Base-by-base conservation (phyloP, 2,329 filamentous ascomycete genomes). In the Colletotrichum spaethianum region DNA sequence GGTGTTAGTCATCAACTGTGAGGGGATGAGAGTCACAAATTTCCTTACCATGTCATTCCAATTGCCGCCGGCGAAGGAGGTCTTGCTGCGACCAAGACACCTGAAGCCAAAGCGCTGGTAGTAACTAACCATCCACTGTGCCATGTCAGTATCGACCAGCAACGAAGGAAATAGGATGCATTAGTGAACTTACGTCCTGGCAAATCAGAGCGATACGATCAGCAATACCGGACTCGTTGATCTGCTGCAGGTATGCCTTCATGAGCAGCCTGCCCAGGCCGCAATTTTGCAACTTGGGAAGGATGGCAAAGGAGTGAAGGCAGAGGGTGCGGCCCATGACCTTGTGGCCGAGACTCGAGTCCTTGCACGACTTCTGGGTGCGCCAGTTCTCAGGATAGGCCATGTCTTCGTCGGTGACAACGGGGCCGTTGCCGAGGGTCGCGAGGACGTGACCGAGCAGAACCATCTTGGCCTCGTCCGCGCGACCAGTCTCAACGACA, bases 281-380 rank as follows among this genome's bases (percentile, higher is more conserved):
- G 69, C 91, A 90, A 42, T 90, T 87, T 75, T 96, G 94, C 68
- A 94, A 90, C 71, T 91, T 89, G 0, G 94, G 94, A 66, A 93
- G 86, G 7, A 98, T 92, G 23, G 93, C 94, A 6, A 98, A 86
- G 0, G 93, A 96, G 82, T 98, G 95, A 61, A 98, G 83, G 67
- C 91, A 94, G 67, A 98, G 87, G 0, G 94, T 97, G 53, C 90
- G 84, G 48, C 94, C 94, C 20, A 86, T 84, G 70, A 94, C 90
- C 76, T 93, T 89, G 81, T 97, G 94, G 40, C 94, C 94, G 12
- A 90, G 78, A 82, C 63, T 79, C 20, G 74, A 64, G 31, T 57
- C 59, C 55, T 73, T 74, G 59, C 70, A 76, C 28, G 75, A 80
- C 67, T 82, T 82, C 60, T 83, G 82, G 60, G 86, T 84, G 72